Evolutionary conservation across 2,329 filamentous ascomycete genomes (phyloP).

Genomic region (Fusarium decemcellulare): DNA sequence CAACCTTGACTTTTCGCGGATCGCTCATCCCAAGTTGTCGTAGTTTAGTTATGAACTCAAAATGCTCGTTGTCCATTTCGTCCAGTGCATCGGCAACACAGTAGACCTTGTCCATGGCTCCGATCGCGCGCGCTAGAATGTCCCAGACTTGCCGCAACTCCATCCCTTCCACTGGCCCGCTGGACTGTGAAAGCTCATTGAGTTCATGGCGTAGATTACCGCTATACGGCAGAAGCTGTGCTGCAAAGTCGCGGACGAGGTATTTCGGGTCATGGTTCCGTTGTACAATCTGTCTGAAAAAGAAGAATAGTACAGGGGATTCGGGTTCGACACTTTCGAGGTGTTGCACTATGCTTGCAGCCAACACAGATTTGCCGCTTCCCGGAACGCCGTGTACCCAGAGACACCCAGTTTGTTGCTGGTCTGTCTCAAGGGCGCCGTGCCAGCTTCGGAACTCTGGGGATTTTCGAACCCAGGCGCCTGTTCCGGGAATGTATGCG

Average conservation of each 20-base stretch:
- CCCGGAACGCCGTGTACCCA: conserved; percentile 52
- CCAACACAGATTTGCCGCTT: conserved; percentile 55
- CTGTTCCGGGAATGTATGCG: conserved; percentile 14
- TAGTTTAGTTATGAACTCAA: conserved; percentile 51
- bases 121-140: not conserved
- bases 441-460: conserved; percentile 17
- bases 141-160: not conserved
- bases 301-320: conserved; percentile 54
- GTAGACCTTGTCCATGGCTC: conserved; percentile 45
- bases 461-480: conserved; percentile 8
- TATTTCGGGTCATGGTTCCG: conserved; percentile 50
- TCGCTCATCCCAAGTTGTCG: conserved; percentile 48
- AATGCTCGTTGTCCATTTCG: conserved; percentile 58
- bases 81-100: conserved; percentile 61
- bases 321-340: not conserved
- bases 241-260: conserved; percentile 53
- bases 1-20: conserved; percentile 54
- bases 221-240: conserved; percentile 50
- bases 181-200: conserved; percentile 1
- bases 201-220: conserved; percentile 45
- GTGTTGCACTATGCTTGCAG: conserved; percentile 44
- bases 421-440: not conserved
- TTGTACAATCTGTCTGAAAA: conserved; percentile 56
- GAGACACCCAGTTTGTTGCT: conserved; percentile 4
- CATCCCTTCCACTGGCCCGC: not conserved